Evolutionary conservation across 2,329 filamentous ascomycete genomes (phyloP).

Genomic region (Ophiocordyceps camponoti-rufipedis): DNA sequence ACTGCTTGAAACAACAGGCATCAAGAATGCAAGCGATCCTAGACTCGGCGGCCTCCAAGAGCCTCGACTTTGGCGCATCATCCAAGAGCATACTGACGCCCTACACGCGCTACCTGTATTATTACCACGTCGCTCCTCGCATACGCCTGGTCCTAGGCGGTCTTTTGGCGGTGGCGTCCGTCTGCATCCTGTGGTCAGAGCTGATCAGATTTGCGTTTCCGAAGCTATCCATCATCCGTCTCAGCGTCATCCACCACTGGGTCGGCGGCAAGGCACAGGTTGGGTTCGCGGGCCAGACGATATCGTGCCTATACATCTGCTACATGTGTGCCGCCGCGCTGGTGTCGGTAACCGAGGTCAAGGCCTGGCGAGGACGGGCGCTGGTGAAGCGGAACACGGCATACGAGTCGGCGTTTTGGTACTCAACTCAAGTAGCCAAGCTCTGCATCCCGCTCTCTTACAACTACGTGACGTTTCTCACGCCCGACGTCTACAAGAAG

Average conservation of each 20-base stretch:
- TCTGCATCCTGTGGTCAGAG: conserved; percentile 84
- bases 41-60: conserved; percentile 65
- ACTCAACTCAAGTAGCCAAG: conserved; percentile 78
- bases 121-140: conserved; percentile 57
- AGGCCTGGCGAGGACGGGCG: conserved; percentile 92
- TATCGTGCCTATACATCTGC: conserved; percentile 73
- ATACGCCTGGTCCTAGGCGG: conserved; percentile 45
- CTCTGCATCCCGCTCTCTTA: conserved; percentile 85
- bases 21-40: conserved; percentile 63
- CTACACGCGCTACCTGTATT: conserved; percentile 60
- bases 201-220: conserved; percentile 68
- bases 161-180: conserved; percentile 56
- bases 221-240: conserved; percentile 49
- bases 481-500: conserved; percentile 48
- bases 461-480: conserved; percentile 89
- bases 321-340: conserved; percentile 93
- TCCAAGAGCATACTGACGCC: conserved; percentile 52
- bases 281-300: conserved; percentile 70
- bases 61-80: conserved; percentile 52
- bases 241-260: conserved; percentile 58
- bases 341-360: conserved; percentile 75
- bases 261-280: conserved; percentile 54
- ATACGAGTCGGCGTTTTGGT: conserved; percentile 89
- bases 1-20: conserved; percentile 55
- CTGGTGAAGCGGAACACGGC: conserved; percentile 83